Evolutionary conservation across 305 asterid genomes (phyloP).

Genomic region (Nicotiana rustica): DNA sequence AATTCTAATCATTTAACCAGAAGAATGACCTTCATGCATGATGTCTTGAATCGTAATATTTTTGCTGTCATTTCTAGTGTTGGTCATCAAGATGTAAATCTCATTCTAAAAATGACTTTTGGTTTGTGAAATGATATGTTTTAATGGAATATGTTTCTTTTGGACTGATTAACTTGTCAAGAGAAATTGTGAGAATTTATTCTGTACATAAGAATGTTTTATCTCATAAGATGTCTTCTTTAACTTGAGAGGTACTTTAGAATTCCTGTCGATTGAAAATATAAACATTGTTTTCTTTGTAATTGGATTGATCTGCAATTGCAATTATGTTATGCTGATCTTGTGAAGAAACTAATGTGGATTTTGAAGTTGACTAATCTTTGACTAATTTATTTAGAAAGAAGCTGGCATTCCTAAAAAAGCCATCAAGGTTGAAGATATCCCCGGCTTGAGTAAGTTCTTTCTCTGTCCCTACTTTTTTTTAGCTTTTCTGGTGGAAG

Average conservation of each 20-base stretch:
- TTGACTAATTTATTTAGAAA: slow-evolving; percentile 61
- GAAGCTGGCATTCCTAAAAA: slow-evolving; percentile 94
- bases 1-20: neutral
- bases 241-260: slow-evolving; percentile 13
- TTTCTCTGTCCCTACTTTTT: slow-evolving; percentile 34
- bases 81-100: slow-evolving; percentile 6
- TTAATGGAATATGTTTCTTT: slow-evolving; percentile 7
- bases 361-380: slow-evolving; percentile 37
- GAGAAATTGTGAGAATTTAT: neutral
- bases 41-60: neutral
- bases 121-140: neutral
- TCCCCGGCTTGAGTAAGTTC: slow-evolving; percentile 93
- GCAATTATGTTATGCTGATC: slow-evolving; percentile 32
- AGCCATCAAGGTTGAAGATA: slow-evolving; percentile 81
- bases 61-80: slow-evolving; percentile 4
- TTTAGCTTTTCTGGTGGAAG: slow-evolving; percentile 23
- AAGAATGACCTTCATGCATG: neutral
- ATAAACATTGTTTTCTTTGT: slow-evolving; percentile 16
- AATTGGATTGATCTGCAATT: slow-evolving; percentile 23
- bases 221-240: slow-evolving; percentile 18
- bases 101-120: slow-evolving; percentile 23
- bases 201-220: neutral
- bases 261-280: slow-evolving; percentile 9
- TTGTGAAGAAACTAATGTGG: slow-evolving; percentile 27
- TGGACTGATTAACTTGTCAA: slow-evolving; percentile 16